phyloP scores from a whole-genome alignment of 2,329 filamentous ascomycete species.

The Cytospora piceae region DNA sequence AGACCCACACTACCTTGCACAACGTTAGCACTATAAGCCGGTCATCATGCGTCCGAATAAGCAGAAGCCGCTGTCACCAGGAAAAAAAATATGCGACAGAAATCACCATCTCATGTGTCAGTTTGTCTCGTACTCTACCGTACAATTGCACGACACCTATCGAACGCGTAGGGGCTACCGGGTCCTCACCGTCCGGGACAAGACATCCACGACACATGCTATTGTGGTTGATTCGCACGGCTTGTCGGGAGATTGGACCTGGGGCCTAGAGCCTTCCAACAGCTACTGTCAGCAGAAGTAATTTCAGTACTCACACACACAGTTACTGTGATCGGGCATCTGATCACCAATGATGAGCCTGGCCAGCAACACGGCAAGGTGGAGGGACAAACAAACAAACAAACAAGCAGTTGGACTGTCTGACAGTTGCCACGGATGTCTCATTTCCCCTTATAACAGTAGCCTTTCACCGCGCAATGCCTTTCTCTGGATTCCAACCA shows the following conservation, averaged over 20 bases:
- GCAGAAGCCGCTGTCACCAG: too few relatives aligned
- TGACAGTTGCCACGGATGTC: neutral
- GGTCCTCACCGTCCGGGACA: neutral
- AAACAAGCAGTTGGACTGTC: neutral
- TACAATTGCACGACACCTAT: too few relatives aligned
- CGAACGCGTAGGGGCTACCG: neutral
- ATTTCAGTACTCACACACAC: neutral
- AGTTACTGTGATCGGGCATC: too few relatives aligned
- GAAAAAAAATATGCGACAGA: neutral
- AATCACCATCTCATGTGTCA: neutral
- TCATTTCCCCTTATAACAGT: neutral
- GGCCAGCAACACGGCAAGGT: too few relatives aligned
- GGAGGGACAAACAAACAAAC: too few relatives aligned
- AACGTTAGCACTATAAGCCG: too few relatives aligned
- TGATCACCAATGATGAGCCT: neutral
- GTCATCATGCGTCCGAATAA: too few relatives aligned
- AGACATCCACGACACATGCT: neutral
- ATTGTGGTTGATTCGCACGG: too few relatives aligned
- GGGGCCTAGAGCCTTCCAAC: neutral
- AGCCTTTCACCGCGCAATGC: neutral
- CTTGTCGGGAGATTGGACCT: too few relatives aligned
- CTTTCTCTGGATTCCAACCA: too few relatives aligned
- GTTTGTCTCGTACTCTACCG: too few relatives aligned
- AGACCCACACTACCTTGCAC: constrained; percentile 10
- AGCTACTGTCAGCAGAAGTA: neutral